Percentiles rank a stretch among this genome's conserved stretches.
Conservation (phyloP, 345 rosid genomes). For the Mercurialis annua region DNA sequence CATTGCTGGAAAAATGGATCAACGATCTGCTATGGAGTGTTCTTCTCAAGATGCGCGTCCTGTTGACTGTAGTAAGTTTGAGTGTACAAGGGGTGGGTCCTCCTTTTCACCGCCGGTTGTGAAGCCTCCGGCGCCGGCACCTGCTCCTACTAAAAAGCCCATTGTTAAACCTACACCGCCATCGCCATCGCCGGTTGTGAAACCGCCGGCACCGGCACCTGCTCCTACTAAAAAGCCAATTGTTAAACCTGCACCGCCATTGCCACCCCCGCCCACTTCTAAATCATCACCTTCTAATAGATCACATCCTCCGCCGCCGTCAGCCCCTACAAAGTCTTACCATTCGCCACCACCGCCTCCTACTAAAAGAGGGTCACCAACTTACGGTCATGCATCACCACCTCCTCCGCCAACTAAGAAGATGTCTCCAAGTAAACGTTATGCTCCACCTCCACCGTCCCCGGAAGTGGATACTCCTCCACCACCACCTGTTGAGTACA, state of each 20-base stretch:
- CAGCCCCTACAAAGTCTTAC: conserved; percentile 33
- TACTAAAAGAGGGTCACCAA: neutral
- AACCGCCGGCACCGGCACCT: conserved; percentile 36
- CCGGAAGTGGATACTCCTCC: conserved; percentile 10
- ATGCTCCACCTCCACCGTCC: conserved; percentile 30
- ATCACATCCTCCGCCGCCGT: conserved; percentile 36
- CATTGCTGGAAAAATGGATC: conserved; percentile 40
- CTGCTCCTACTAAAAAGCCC: too few species aligned
- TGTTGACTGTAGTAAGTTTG: conserved; percentile 55
- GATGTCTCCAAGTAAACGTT: conserved; percentile 36
- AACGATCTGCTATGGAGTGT: conserved; percentile 54
- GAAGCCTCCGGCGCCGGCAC: neutral
- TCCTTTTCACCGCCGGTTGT: conserved; percentile 5
- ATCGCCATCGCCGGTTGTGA: conserved; percentile 27
- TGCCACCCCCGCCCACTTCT: conserved; percentile 49
- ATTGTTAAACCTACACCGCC: too few species aligned
- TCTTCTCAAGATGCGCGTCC: conserved; percentile 48
- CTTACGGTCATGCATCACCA: conserved; percentile 8
- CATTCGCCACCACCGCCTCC: conserved; percentile 25
- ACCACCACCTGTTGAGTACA: conserved; percentile 3
- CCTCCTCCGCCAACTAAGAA: conserved; percentile 32
- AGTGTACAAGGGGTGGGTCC: conserved; percentile 39
- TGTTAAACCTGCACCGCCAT: conserved; percentile 19
- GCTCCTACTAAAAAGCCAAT: conserved; percentile 11
- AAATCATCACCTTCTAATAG: conserved; percentile 43